phyloP scores from a whole-genome alignment of 345 rosid species.

The Ceriops decandra region DNA sequence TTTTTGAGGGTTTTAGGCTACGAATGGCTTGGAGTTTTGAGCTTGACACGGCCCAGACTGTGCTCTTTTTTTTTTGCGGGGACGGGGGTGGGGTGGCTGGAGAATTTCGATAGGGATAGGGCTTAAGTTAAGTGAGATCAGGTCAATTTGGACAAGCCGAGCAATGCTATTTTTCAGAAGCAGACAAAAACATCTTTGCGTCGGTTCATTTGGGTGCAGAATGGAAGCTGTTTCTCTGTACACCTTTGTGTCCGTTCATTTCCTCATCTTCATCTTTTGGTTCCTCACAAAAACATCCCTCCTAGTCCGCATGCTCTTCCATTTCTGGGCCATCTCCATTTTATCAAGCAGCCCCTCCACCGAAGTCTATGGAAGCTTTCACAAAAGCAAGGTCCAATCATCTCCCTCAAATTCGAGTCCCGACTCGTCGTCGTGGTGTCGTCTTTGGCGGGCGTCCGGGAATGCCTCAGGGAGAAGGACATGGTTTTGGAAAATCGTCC shows the following conservation, averaged over 20 bases:
- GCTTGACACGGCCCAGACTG: too few relatives aligned
- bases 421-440: slow-evolving; percentile 33
- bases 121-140: too few relatives aligned
- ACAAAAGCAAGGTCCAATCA: slow-evolving; percentile 33
- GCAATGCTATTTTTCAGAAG: too few relatives aligned
- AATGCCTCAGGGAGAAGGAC: slow-evolving; percentile 56
- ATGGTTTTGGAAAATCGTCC: slow-evolving; percentile 53
- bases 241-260: neutral
- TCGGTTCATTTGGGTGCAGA: too few relatives aligned
- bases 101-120: too few relatives aligned
- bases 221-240: neutral
- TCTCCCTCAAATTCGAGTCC: slow-evolving; percentile 37
- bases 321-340: slow-evolving; percentile 20
- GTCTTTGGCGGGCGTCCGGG: slow-evolving; percentile 29
- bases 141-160: too few relatives aligned
- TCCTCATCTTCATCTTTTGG: neutral
- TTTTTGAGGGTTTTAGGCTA: too few relatives aligned
- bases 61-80: too few relatives aligned
- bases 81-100: too few relatives aligned
- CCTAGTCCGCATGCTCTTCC: slow-evolving; percentile 17
- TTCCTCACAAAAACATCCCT: slow-evolving; percentile 8
- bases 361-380: slow-evolving; percentile 29
- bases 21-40: too few relatives aligned
- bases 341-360: slow-evolving; percentile 14
- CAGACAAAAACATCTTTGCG: too few relatives aligned